Percentiles rank a stretch among this genome's conserved stretches.
Evolutionary conservation across 495 filamentous ascomycete species (phyloP).

Genomic region (Penicillium desertorum): DNA sequence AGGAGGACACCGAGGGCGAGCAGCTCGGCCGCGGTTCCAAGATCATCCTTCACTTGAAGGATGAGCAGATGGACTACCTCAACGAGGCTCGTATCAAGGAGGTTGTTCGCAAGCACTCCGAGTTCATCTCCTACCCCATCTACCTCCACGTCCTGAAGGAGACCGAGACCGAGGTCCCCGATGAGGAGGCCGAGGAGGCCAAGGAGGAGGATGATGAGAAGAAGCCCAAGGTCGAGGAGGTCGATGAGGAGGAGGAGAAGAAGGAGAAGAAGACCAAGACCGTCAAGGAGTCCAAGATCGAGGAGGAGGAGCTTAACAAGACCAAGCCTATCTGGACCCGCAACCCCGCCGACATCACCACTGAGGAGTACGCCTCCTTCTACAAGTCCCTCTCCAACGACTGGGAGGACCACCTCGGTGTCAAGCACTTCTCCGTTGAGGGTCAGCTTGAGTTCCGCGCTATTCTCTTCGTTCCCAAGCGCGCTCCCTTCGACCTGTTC

Average conservation of each 20-base stretch:
- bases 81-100: conserved; percentile 99
- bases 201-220: conserved; percentile 82
- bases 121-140: conserved; percentile 99
- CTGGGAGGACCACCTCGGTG: conserved; percentile 98
- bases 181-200: conserved; percentile 86
- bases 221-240: conserved; percentile 72
- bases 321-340: conserved; percentile 99
- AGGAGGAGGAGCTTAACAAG: conserved; percentile 99
- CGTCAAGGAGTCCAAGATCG: conserved; percentile 96
- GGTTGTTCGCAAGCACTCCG: conserved; percentile 99
- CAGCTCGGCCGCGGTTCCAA: conserved; percentile 91
- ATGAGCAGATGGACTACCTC: conserved; percentile 97
- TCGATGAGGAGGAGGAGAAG: conserved; percentile 77
- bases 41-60: conserved; percentile 98
- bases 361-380: conserved; percentile 97
- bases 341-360: conserved; percentile 91
- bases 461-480: conserved; percentile 99
- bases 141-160: conserved; percentile 99
- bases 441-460: conserved; percentile 99
- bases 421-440: conserved; percentile 99
- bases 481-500: conserved; percentile 98
- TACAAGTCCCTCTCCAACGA: conserved; percentile 99
- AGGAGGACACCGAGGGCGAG: conserved; percentile 85
- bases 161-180: conserved; percentile 97
- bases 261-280: conserved; percentile 96